Percentiles rank a stretch among this genome's conserved stretches.
Evolutionary conservation across 768 basidiomycete species (phyloP).

Genomic region (Mycena belliarum): DNA sequence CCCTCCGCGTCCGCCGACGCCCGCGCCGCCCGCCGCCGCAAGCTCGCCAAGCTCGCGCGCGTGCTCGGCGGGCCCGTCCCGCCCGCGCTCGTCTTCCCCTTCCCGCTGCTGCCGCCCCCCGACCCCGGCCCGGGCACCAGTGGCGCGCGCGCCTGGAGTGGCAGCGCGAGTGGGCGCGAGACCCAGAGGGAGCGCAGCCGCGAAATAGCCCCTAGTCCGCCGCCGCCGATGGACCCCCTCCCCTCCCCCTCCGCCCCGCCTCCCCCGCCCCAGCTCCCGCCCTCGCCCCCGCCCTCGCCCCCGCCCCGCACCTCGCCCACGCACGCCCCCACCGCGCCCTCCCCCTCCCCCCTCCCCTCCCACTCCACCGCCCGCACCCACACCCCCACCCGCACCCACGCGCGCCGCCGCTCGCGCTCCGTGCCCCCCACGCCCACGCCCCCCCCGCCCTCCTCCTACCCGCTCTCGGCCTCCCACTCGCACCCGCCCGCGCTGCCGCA

Average conservation of each 20-base stretch:
- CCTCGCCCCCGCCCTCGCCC: too few species aligned
- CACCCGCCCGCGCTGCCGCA: neutral
- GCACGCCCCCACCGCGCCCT: too few species aligned
- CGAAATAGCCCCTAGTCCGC: too few species aligned
- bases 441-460: neutral
- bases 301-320: slow-evolving; percentile 3
- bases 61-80: slow-evolving; percentile 20
- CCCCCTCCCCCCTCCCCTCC: too few species aligned
- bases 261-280: too few species aligned
- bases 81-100: slow-evolving; percentile 3
- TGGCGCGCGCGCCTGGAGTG: slow-evolving; percentile 19
- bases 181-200: too few species aligned
- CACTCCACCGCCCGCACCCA: neutral
- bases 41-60: slow-evolving; percentile 18
- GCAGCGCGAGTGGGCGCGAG: too few species aligned
- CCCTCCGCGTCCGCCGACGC: neutral
- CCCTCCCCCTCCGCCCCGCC: too few species aligned
- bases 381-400: neutral
- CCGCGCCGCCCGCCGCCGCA: slow-evolving; percentile 8
- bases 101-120: neutral
- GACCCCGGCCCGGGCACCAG: neutral
- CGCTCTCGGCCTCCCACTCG: slow-evolving; percentile 11
- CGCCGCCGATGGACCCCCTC: too few species aligned
- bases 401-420: slow-evolving; percentile 19
- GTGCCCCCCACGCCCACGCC: neutral